A percentile compares a stretch with the other conserved stretches of the same genome.
phyloP scores from a whole-genome alignment of 805 yeast genomes.

The Saccharomycopsis selenospora region DNA sequence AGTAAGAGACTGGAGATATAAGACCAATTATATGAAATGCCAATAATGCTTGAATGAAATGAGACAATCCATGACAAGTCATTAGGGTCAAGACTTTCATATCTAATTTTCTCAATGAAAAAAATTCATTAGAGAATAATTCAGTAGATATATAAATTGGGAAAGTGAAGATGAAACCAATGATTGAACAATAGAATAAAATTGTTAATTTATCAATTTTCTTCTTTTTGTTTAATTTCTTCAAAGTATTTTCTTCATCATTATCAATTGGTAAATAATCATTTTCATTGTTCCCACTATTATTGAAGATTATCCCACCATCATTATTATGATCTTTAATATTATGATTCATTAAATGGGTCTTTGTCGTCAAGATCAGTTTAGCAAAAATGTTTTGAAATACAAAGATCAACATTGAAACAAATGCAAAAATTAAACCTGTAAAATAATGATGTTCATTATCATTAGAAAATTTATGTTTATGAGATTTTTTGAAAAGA shows the following conservation, averaged over 20 bases:
- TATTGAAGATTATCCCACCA: neutral
- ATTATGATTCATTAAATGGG: conserved; percentile 15
- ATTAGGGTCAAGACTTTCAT: conserved; percentile 33
- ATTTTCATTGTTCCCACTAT: neutral
- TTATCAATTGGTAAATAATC: conserved; percentile 25
- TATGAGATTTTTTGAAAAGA: conserved; percentile 32
- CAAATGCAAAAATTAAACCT: conserved; percentile 34
- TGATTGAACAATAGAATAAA: conserved; percentile 59
- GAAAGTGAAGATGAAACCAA: conserved; percentile 60
- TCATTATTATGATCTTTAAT: conserved; percentile 4
- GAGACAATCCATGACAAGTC: conserved; percentile 57
- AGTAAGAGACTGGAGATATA: conserved; percentile 69
- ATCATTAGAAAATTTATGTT: neutral
- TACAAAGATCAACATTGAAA: conserved; percentile 55
- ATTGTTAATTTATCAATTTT: conserved; percentile 67
- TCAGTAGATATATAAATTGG: conserved; percentile 62
- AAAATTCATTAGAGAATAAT: conserved; percentile 24
- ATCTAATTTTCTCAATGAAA: conserved; percentile 28
- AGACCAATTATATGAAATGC: conserved; percentile 72
- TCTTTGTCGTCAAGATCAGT: conserved; percentile 49
- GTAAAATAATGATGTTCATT: conserved; percentile 18
- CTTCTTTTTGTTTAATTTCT: conserved; percentile 25
- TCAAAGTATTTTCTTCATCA: conserved; percentile 21
- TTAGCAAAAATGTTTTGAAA: conserved; percentile 79
- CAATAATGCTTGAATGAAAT: conserved; percentile 63